Percentiles rank a stretch among this genome's conserved stretches.
These are phyloP conservation scores for Monilinia vaccinii-corymbosi DNA, from an alignment of 2,329 filamentous ascomycete species.

Conservation along the genomic window DNA sequence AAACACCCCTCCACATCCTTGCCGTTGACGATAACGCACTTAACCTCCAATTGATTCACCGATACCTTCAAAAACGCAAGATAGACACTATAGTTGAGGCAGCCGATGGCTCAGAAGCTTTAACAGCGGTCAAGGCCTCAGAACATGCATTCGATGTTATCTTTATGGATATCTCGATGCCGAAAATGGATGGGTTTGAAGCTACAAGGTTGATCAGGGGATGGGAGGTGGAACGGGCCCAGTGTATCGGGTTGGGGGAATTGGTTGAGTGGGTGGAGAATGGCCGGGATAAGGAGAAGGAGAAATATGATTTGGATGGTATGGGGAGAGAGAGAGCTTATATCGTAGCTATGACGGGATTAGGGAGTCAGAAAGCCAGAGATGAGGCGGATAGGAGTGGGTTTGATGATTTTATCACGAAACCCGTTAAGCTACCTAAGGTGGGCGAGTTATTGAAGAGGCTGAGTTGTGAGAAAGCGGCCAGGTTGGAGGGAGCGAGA, in stretches of 20 bases:
- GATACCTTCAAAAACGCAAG: constrained; percentile 24
- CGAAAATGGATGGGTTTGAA: constrained; percentile 41
- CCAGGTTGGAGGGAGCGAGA: neutral
- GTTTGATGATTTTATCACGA: constrained; percentile 46
- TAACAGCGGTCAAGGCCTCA: constrained; percentile 25
- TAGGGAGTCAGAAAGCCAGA: constrained; percentile 39
- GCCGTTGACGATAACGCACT: constrained; percentile 33
- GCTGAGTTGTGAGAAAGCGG: constrained; percentile 14
- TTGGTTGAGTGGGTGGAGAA: neutral
- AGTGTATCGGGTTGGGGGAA: neutral
- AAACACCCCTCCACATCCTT: constrained; percentile 16
- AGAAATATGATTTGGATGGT: neutral
- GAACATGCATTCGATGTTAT: constrained; percentile 33
- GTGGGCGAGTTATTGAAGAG: constrained; percentile 17
- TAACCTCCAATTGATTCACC: constrained; percentile 30
- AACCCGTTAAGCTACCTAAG: constrained; percentile 33
- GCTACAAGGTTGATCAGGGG: constrained; percentile 38
- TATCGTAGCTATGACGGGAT: constrained; percentile 43
- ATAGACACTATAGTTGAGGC: constrained; percentile 30
- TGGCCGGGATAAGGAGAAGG: neutral
- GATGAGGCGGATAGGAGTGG: constrained; percentile 42
- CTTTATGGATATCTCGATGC: constrained; percentile 47
- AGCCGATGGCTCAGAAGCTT: constrained; percentile 36
- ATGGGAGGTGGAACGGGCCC: neutral
- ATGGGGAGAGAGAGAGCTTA: constrained; percentile 25